These are phyloP conservation scores for Trichoderma atroviride DNA, from an alignment of 2,329 filamentous ascomycete genomes.

Conservation along the genomic window DNA sequence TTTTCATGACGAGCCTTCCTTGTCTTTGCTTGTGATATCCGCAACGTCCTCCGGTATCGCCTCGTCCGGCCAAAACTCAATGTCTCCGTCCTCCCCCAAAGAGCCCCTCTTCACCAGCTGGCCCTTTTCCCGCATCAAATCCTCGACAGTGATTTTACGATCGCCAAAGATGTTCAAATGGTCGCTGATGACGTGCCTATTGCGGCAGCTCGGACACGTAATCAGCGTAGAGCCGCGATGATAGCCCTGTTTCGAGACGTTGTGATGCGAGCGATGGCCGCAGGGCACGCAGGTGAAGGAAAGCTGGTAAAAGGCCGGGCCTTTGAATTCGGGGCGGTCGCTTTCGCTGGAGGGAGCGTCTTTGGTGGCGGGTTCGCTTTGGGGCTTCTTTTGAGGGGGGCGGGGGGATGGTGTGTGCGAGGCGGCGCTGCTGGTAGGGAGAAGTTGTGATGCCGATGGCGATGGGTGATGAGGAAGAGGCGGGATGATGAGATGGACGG, in stretches of 20 bases:
- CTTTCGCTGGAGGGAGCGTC: slow-evolving; percentile 37
- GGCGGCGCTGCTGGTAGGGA: slow-evolving; percentile 32
- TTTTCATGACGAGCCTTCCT: not conserved
- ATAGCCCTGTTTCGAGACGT: slow-evolving; percentile 91
- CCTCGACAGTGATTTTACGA: slow-evolving; percentile 69
- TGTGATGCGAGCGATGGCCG: slow-evolving; percentile 75
- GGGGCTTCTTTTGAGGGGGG: slow-evolving; percentile 32
- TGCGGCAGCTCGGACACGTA: slow-evolving; percentile 82
- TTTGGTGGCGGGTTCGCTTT: slow-evolving; percentile 16
- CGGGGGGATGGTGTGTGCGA: slow-evolving; percentile 44
- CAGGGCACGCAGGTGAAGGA: slow-evolving; percentile 94
- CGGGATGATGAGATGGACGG: slow-evolving; percentile 28
- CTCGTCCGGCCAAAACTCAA: slow-evolving; percentile 89
- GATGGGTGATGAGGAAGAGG: slow-evolving; percentile 19
- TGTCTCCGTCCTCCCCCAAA: slow-evolving; percentile 75
- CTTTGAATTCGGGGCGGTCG: slow-evolving; percentile 37
- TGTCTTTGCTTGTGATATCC: slow-evolving; percentile 26
- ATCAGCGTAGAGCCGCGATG: slow-evolving; percentile 88
- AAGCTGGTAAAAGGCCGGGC: slow-evolving; percentile 76
- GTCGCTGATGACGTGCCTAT: slow-evolving; percentile 89
- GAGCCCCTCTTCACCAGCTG: slow-evolving; percentile 71
- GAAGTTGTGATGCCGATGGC: not conserved
- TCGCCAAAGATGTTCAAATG: slow-evolving; percentile 80
- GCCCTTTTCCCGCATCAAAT: slow-evolving; percentile 76
- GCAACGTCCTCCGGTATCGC: slow-evolving; percentile 31